Conservation (phyloP, 2,329 filamentous ascomycete species). For the Penicillium frequentans region DNA sequence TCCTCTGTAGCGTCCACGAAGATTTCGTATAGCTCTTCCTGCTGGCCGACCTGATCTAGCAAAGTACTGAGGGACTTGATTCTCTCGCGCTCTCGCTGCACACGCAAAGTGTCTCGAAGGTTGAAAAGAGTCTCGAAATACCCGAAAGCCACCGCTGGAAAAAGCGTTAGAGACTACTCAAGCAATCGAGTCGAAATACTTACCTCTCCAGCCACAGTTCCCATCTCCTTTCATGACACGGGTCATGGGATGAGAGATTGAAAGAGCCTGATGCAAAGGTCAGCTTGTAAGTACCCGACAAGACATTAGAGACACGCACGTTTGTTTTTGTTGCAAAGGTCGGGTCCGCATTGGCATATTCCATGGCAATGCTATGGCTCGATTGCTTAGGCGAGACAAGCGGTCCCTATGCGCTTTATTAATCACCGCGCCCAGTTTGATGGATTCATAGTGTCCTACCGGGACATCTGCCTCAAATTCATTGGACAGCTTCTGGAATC, state of each 20-base stretch:
- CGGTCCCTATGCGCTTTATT: conserved; percentile 63
- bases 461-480: conserved; percentile 59
- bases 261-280: conserved; percentile 61
- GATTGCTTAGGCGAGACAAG: conserved; percentile 76
- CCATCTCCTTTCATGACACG: conserved; percentile 88
- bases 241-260: conserved; percentile 81
- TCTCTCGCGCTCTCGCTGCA: conserved; percentile 70
- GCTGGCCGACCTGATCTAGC: conserved; percentile 68
- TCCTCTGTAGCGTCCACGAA: conserved; percentile 74
- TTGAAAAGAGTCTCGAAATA: conserved; percentile 86
- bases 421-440: background rate
- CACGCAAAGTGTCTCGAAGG: conserved; percentile 61
- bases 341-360: conserved; percentile 86
- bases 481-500: conserved; percentile 63
- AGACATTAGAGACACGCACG: conserved; percentile 49
- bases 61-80: conserved; percentile 70
- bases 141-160: conserved; percentile 79
- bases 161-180: background rate
- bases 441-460: conserved; percentile 35
- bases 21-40: conserved; percentile 72
- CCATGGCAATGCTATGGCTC: conserved; percentile 73
- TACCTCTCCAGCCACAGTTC: conserved; percentile 97
- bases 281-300: background rate
- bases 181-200: background rate
- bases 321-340: conserved; percentile 83